Evolutionary conservation across 352 stramenopile genomes (phyloP).

Genomic region (Ophiocytium majus): DNA sequence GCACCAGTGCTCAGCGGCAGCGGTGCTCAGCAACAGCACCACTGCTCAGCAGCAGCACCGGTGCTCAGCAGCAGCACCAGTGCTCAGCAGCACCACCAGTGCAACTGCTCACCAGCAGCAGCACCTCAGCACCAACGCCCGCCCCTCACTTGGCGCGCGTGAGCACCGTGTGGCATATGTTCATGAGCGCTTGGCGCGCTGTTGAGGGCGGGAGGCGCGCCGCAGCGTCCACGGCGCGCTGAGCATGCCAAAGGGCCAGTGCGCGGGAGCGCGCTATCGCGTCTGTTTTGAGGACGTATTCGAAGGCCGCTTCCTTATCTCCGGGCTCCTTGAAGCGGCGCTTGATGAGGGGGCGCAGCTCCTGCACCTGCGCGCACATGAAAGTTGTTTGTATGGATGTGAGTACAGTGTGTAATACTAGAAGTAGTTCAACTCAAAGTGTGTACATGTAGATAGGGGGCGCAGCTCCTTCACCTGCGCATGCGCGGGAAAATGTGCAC

Average conservation of each 20-base stretch:
- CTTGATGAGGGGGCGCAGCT: slow-evolving; percentile 70
- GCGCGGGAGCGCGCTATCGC: slow-evolving; percentile 70
- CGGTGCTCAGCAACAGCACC: not conserved
- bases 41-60: not conserved
- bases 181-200: slow-evolving; percentile 70
- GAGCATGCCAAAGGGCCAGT: slow-evolving; percentile 71
- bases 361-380: slow-evolving; percentile 55
- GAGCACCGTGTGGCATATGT: slow-evolving; percentile 74
- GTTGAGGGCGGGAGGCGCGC: slow-evolving; percentile 67
- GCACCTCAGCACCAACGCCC: not conserved
- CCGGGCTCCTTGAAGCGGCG: slow-evolving; percentile 73
- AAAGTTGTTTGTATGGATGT: too few species aligned
- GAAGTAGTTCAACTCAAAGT: too few species aligned
- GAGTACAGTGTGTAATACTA: too few species aligned
- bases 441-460: too few species aligned
- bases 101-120: not conserved
- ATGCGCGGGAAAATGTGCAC: too few species aligned
- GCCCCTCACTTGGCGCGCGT: slow-evolving; percentile 67
- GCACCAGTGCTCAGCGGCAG: too few species aligned
- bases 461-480: too few species aligned
- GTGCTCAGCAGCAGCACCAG: not conserved
- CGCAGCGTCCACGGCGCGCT: slow-evolving; percentile 71
- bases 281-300: slow-evolving; percentile 68
- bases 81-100: not conserved
- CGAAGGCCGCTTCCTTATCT: slow-evolving; percentile 71